These are phyloP conservation scores for Fusarium globosum DNA, from an alignment of 2,329 filamentous ascomycete species.

Conservation along the genomic window DNA sequence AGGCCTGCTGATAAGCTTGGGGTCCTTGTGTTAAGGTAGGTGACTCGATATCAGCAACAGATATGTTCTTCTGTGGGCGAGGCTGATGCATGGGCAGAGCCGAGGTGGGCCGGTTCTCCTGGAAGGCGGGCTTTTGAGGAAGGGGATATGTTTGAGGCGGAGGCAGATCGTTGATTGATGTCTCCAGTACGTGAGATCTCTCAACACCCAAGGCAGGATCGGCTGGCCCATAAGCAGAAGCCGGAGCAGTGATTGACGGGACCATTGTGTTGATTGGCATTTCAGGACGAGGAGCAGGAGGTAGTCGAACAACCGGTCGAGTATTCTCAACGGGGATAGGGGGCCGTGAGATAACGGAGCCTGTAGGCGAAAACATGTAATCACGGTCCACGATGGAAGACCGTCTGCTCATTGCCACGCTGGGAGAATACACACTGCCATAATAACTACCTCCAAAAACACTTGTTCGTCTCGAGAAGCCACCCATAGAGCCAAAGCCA, in stretches of 20 bases:
- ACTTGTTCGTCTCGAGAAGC: conserved; percentile 83
- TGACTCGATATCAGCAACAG: conserved; percentile 91
- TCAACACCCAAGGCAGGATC: conserved; percentile 36
- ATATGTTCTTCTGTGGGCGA: conserved; percentile 92
- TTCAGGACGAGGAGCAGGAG: conserved; percentile 65
- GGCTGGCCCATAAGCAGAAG: conserved; percentile 10
- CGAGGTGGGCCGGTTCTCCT: conserved; percentile 63
- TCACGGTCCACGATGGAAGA: conserved; percentile 81
- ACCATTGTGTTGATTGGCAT: conserved; percentile 38
- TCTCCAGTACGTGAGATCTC: conserved; percentile 33
- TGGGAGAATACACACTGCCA: conserved; percentile 86
- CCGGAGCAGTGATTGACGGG: conserved; percentile 10
- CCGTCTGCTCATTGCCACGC: conserved; percentile 86
- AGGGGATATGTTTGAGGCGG: conserved; percentile 69
- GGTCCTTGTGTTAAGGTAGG: conserved; percentile 69
- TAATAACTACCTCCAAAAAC: conserved; percentile 76
- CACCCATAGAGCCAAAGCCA: conserved; percentile 73
- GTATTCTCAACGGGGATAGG: conserved; percentile 69
- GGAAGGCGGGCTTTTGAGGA: conserved; percentile 67
- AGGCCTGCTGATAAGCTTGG: conserved; percentile 89
- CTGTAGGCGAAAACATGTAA: conserved; percentile 81
- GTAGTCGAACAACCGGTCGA: conserved; percentile 84
- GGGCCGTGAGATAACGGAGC: conserved; percentile 78
- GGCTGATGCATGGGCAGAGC: conserved; percentile 88
- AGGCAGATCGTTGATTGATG: conserved; percentile 63